Conservation (phyloP, 2,329 filamentous ascomycete genomes). For the Pseudocercospora ulei region DNA sequence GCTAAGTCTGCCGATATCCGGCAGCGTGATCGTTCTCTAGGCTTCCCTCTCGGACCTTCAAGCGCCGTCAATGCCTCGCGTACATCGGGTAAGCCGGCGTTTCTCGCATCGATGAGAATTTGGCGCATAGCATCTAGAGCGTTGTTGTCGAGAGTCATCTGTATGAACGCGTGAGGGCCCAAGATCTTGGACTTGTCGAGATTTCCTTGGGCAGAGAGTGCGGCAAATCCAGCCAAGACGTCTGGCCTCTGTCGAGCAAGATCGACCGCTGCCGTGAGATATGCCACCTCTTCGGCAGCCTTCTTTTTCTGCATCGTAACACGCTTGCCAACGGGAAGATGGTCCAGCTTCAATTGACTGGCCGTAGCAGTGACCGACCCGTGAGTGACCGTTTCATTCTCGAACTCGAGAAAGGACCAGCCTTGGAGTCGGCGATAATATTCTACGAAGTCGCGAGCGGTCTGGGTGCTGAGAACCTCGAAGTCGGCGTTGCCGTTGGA, state of each 20-base stretch:
- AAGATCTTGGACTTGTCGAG: constrained; percentile 21
- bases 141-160: constrained; percentile 29
- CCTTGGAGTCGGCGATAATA: constrained; percentile 28
- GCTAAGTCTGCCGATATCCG: constrained; percentile 6
- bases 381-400: constrained; percentile 14
- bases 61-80: constrained; percentile 23
- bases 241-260: constrained; percentile 32
- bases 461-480: constrained; percentile 34
- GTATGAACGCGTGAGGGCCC: constrained; percentile 29
- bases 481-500: constrained; percentile 1
- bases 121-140: constrained; percentile 35
- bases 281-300: constrained; percentile 32
- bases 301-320: constrained; percentile 33
- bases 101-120: constrained; percentile 31
- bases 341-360: constrained; percentile 30
- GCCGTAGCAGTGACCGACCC: constrained; percentile 9
- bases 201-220: constrained; percentile 29
- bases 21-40: not conserved
- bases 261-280: constrained; percentile 34
- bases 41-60: constrained; percentile 11
- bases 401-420: constrained; percentile 22
- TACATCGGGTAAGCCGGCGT: constrained; percentile 33
- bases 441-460: constrained; percentile 35
- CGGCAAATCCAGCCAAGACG: constrained; percentile 32
- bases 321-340: constrained; percentile 25